Conservation (phyloP, 1,139 yeast genomes). For the Arxiozyma telluris region DNA sequence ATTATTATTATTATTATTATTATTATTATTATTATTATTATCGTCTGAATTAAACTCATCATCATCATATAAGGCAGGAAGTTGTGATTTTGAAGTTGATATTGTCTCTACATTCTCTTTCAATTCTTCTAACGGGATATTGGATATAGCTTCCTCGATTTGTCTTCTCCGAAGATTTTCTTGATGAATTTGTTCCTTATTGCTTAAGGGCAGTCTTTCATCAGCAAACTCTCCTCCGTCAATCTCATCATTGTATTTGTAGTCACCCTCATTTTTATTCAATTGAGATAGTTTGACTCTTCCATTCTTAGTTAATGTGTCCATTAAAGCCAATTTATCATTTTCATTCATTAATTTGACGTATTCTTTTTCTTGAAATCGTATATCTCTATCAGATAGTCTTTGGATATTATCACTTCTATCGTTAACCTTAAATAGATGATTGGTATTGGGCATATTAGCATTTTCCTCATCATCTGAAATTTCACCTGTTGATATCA, state of each 20-base stretch:
- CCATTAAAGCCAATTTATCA: constrained; percentile 19
- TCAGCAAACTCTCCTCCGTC: constrained; percentile 14
- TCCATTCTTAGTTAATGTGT: constrained; percentile 14
- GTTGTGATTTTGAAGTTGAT: neutral
- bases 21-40: neutral
- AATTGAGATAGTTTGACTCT: constrained; percentile 6
- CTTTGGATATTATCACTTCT: neutral
- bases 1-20: constrained; percentile 2
- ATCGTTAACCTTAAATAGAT: neutral
- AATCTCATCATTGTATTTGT: constrained; percentile 4
- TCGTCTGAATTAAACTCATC: neutral
- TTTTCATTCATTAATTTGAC: constrained; percentile 16
- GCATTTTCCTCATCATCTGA: constrained; percentile 3
- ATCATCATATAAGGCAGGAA: constrained; percentile 4
- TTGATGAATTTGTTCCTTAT: constrained; percentile 9
- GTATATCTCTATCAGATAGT: neutral
- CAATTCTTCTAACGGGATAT: neutral
- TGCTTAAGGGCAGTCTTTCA: constrained; percentile 13
- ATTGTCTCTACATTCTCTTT: neutral
- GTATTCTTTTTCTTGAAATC: constrained; percentile 14
- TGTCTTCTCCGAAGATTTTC: constrained; percentile 6
- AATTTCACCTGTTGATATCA: neutral
- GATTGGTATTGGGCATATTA: neutral
- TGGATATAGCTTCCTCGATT: constrained; percentile 14
- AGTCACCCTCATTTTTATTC: constrained; percentile 5